Evolutionary conservation across 345 rosid species (phyloP).

Genomic region (Odontarrhena argentea): DNA sequence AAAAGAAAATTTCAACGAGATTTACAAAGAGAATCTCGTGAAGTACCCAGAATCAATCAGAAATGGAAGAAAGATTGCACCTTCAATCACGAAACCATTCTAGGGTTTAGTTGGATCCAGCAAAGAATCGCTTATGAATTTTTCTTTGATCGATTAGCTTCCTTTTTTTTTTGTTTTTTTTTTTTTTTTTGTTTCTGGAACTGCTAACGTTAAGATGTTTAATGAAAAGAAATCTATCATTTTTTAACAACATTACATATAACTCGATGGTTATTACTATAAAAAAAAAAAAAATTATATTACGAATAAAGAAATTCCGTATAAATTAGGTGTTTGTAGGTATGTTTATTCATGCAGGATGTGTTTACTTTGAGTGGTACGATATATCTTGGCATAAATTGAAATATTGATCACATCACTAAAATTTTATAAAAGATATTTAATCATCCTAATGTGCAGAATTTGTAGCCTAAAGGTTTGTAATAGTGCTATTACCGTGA

Average conservation of each 20-base stretch:
- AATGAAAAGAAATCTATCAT: neutral
- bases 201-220: constrained; percentile 22
- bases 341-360: no score
- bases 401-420: no score
- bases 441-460: no score
- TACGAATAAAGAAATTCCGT: no score
- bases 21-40: constrained; percentile 25
- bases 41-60: constrained; percentile 21
- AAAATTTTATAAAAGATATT: no score
- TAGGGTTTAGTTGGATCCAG: constrained; percentile 37
- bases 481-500: no score
- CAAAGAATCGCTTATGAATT: constrained; percentile 14
- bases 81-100: constrained; percentile 36
- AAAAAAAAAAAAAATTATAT: no score
- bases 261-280: neutral
- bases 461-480: no score
- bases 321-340: no score
- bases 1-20: constrained; percentile 9
- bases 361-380: no score
- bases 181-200: neutral
- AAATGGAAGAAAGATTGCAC: constrained; percentile 17
- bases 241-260: neutral
- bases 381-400: no score
- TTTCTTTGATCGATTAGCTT: constrained; percentile 33
- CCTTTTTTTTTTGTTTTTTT: neutral